Evolutionary conservation across 1,284 basidiomycete genomes (phyloP), one percentile per base, ranked within the genome.

Genomic region (Malassezia slooffiae): DNA sequence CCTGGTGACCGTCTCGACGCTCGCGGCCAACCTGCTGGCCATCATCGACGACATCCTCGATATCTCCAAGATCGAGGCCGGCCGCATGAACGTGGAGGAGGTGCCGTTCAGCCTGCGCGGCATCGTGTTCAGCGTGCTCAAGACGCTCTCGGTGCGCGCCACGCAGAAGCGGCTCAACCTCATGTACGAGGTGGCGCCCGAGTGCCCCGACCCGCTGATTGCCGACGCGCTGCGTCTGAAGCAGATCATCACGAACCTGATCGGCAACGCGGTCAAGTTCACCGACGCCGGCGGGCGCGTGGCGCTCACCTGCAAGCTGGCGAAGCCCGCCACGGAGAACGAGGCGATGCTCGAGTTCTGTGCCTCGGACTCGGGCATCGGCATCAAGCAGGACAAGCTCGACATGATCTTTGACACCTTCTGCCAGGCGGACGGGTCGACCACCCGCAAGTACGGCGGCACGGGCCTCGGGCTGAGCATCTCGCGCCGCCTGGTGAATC

Each of bases 321-420:
- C 86, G 31, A 65, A 62, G 27, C 70, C 73, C 43, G 72, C 65
- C 78, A 82, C 59, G 80, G 84, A 56, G 79, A 84, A 59, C 75
- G 79, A 58, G 82, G 90, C 36, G 12, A 86, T 87, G 41, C 75
- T 99, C 23, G 88, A 96, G 72, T 95, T 99, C 75, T 95, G 90
- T 67, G 91, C 97, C 11, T 83, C 82, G 40, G 93, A 97, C 70
- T 95, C 90, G 1, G 93, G 93, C 55, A 99, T 99, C 63, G 93
- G 93, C 50, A 97, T 99, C 72, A 90, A 93, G 59, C 89, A 90
- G 71, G 93, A 97, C 72, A 97, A 97, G 75, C 74, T 97, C 50
- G 91, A 91, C 65, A 76, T 97, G 69, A 99, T 99, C 69, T 99
- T 97, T 72, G 91, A 99, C 70, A 97, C 93, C 4, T 99, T 99